Evolutionary conservation across 2,329 filamentous ascomycete genomes (phyloP).

Genomic region (Calonectria ilicicola): DNA sequence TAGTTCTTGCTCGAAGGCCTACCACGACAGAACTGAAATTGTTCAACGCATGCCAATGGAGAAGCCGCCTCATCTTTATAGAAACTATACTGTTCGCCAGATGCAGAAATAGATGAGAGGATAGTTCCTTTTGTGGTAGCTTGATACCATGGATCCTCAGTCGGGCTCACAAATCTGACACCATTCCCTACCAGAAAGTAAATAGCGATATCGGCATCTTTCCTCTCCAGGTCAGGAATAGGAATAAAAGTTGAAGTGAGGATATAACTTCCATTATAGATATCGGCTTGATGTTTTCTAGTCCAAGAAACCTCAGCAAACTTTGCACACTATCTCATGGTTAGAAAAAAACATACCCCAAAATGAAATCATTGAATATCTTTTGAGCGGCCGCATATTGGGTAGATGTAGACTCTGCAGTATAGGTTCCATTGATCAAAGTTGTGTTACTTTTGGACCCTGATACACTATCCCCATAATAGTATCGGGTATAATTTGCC

Average conservation of each 20-base stretch:
- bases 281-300: background rate
- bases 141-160: background rate
- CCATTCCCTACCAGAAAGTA: background rate
- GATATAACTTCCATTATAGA: background rate
- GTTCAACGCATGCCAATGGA: background rate
- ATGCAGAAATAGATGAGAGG: background rate
- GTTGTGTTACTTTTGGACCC: background rate
- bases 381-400: background rate
- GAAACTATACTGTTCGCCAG: background rate
- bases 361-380: background rate
- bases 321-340: background rate
- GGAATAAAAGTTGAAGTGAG: background rate
- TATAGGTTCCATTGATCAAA: background rate
- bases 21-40: background rate
- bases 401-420: background rate
- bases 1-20: background rate
- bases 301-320: background rate
- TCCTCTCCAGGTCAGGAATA: background rate
- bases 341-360: background rate
- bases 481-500: background rate
- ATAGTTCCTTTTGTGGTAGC: background rate
- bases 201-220: background rate
- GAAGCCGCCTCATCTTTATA: background rate
- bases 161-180: background rate
- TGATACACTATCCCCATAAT: background rate